phyloP scores from a whole-genome alignment of 805 yeast genomes.

The Ascoidea rubescens region DNA sequence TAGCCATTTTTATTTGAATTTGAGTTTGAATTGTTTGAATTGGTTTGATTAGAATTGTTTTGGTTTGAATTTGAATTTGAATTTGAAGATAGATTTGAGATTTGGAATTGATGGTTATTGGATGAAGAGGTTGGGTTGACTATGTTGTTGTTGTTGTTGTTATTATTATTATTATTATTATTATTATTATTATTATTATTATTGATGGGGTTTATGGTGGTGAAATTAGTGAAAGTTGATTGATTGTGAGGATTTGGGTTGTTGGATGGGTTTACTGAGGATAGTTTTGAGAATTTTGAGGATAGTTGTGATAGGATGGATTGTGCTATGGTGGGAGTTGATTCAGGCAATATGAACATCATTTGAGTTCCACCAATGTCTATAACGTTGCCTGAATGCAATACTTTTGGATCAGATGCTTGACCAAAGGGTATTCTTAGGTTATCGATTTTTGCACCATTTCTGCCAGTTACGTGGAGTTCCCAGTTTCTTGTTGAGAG shows the following conservation, averaged over 20 bases:
- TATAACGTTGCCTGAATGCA: slow-evolving; percentile 77
- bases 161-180: slow-evolving; percentile 12
- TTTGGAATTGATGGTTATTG: no score
- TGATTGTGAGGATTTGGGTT: no score
- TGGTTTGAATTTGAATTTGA: not conserved
- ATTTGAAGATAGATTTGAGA: not conserved
- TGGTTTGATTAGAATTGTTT: not conserved
- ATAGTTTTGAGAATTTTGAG: slow-evolving; percentile 16
- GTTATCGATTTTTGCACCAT: slow-evolving; percentile 87
- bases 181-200: slow-evolving; percentile 10
- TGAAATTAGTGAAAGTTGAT: slow-evolving; percentile 7
- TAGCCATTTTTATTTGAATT: no score
- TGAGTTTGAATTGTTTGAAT: not conserved
- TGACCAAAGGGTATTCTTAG: slow-evolving; percentile 29
- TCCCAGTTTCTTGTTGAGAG: slow-evolving; percentile 74
- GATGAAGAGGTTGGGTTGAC: slow-evolving; percentile 5
- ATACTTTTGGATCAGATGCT: slow-evolving; percentile 27
- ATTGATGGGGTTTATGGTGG: slow-evolving; percentile 11
- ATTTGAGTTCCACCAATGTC: slow-evolving; percentile 97
- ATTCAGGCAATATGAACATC: slow-evolving; percentile 96
- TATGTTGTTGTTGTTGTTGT: slow-evolving; percentile 4
- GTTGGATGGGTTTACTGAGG: no score
- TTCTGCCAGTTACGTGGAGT: slow-evolving; percentile 69
- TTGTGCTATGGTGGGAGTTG: slow-evolving; percentile 51
- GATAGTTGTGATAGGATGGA: slow-evolving; percentile 20